Percentiles rank a stretch among this genome's conserved stretches.
Conservation (phyloP, 352 stramenopile genomes). For the Pythium coloratum region DNA sequence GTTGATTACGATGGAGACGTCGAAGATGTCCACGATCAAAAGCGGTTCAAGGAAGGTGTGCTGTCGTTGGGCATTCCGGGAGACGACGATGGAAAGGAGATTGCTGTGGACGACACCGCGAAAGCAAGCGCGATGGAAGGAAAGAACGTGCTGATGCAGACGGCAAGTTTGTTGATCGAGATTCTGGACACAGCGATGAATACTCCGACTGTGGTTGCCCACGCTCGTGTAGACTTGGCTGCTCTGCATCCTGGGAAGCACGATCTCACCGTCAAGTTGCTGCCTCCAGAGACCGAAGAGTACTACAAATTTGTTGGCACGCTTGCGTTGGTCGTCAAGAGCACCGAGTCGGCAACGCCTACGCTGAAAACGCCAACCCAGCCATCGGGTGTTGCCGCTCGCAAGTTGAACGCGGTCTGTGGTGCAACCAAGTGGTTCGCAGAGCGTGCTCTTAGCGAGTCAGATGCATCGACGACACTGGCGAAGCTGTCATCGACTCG, state of each 20-base stretch:
- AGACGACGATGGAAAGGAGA: constrained; percentile 1
- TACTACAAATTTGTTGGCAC: constrained; percentile 63
- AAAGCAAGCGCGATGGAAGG: constrained; percentile 10
- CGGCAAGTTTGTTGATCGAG: constrained; percentile 48
- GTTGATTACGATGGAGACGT: constrained; percentile 6
- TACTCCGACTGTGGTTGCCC: constrained; percentile 32
- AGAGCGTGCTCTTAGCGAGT: constrained; percentile 10
- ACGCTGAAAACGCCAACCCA: constrained; percentile 8
- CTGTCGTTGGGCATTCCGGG: background rate
- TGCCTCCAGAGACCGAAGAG: constrained; percentile 37
- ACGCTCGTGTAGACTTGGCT: constrained; percentile 52
- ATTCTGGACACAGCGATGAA: constrained; percentile 37
- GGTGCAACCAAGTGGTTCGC: constrained; percentile 22
- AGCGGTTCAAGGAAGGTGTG: constrained; percentile 11
- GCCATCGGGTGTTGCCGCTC: background rate
- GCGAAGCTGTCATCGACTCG: constrained; percentile 8
- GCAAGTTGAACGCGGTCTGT: constrained; percentile 12
- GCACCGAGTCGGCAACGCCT: constrained; percentile 14
- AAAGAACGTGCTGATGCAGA: constrained; percentile 34
- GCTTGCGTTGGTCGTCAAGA: constrained; percentile 38
- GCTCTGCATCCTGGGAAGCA: constrained; percentile 37
- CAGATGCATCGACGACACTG: background rate
- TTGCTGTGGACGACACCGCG: constrained; percentile 8
- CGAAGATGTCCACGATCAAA: constrained; percentile 32
- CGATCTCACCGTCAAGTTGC: constrained; percentile 40